phyloP scores from a whole-genome alignment of 306 rosid genomes.

The Delonix regia region DNA sequence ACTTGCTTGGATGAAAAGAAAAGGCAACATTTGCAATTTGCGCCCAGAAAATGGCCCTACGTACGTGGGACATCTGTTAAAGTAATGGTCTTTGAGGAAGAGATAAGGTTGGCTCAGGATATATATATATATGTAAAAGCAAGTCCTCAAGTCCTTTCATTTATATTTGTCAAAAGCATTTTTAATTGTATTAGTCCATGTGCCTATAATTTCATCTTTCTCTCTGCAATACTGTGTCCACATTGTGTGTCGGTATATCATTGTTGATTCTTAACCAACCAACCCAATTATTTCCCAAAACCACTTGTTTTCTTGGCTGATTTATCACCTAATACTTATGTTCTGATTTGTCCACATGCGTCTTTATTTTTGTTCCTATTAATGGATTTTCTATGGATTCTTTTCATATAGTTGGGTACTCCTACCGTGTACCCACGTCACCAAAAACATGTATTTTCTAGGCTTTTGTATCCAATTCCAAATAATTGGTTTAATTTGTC shows the following conservation, averaged over 20 bases:
- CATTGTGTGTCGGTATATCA: slow-evolving; percentile 51
- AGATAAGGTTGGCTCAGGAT: slow-evolving; percentile 20
- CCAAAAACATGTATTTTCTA: slow-evolving; percentile 25
- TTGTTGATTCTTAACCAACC: slow-evolving; percentile 61
- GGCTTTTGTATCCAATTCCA: neutral
- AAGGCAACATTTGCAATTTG: neutral
- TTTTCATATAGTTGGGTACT: neutral
- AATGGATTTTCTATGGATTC: neutral
- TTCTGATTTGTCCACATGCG: neutral
- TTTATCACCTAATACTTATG: slow-evolving; percentile 1
- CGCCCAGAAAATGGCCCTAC: neutral
- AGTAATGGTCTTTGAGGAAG: slow-evolving; percentile 32
- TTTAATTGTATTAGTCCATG: slow-evolving; percentile 11
- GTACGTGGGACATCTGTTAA: slow-evolving; percentile 16
- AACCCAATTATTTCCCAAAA: slow-evolving; percentile 38
- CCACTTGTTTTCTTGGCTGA: slow-evolving; percentile 34
- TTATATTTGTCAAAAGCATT: neutral
- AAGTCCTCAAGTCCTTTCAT: too few relatives aligned
- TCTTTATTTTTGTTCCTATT: neutral
- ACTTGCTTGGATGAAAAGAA: neutral
- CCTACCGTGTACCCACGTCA: slow-evolving; percentile 31
- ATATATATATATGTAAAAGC: too few relatives aligned
- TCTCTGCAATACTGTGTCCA: slow-evolving; percentile 38
- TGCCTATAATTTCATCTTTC: slow-evolving; percentile 9
- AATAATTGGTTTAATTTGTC: neutral